Percentiles rank a stretch among this genome's conserved stretches.
These are phyloP conservation scores for Rhynchosporium agropyri DNA, from an alignment of 2,329 filamentous ascomycete genomes.

Conservation along the genomic window DNA sequence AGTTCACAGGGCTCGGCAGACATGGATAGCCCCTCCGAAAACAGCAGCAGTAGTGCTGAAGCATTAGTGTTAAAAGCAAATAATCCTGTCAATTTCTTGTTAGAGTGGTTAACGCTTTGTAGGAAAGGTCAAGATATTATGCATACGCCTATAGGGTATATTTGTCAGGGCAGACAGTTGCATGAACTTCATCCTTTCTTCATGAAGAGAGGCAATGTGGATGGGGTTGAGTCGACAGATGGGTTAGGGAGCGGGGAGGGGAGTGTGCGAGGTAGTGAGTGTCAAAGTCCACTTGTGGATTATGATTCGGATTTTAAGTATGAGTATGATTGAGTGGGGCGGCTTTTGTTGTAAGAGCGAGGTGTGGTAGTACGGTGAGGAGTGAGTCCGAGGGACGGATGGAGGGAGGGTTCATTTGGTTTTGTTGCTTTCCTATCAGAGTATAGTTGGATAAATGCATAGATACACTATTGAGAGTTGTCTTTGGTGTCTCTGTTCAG, in stretches of 20 bases:
- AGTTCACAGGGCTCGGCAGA: background rate
- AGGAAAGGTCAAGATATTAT: conserved; percentile 59
- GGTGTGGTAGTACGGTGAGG: too few species aligned
- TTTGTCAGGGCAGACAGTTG: conserved; percentile 49
- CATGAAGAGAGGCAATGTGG: background rate
- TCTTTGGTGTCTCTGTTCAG: too few species aligned
- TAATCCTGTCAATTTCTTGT: conserved; percentile 51
- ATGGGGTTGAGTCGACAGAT: too few species aligned
- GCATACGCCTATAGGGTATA: conserved; percentile 61
- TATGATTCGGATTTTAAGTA: conserved; percentile 13
- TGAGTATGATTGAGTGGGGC: too few species aligned
- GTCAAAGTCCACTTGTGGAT: conserved; percentile 13
- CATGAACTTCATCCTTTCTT: conserved; percentile 20
- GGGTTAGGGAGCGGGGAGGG: too few species aligned
- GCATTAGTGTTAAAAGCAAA: conserved; percentile 35
- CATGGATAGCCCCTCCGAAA: background rate
- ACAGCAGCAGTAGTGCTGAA: background rate
- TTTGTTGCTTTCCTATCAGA: too few species aligned
- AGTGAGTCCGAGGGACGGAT: too few species aligned
- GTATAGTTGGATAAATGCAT: too few species aligned
- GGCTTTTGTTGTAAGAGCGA: too few species aligned
- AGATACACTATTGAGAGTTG: too few species aligned
- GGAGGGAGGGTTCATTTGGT: too few species aligned
- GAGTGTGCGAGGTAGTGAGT: too few species aligned
- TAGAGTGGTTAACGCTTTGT: conserved; percentile 59